Evolutionary conservation across 1,139 yeast species (phyloP).

Genomic region (Saccharomycopsis phalli): DNA sequence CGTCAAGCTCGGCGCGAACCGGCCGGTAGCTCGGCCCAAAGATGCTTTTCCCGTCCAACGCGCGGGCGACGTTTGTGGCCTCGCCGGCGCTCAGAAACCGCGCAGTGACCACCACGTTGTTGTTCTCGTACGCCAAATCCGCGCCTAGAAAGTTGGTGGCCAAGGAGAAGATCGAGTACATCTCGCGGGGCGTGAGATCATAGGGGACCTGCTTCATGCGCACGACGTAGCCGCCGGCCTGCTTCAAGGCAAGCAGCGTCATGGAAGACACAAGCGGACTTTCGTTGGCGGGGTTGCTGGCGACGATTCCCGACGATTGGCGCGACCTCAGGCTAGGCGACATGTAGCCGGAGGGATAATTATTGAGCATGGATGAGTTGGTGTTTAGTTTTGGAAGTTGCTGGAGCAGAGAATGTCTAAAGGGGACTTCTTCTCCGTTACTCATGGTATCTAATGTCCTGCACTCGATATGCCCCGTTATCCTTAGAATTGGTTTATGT

Average conservation of each 20-base stretch:
- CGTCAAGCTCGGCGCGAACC: slow-evolving; percentile 40
- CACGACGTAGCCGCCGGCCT: slow-evolving; percentile 25
- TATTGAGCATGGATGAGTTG: slow-evolving; percentile 1
- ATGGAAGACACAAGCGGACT: slow-evolving; percentile 7
- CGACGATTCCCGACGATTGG: slow-evolving; percentile 13
- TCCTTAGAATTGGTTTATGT: slow-evolving; percentile 1
- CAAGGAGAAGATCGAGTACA: slow-evolving; percentile 66
- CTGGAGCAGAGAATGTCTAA: slow-evolving; percentile 12
- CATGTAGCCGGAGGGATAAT: slow-evolving; percentile 1
- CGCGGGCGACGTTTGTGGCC: slow-evolving; percentile 26
- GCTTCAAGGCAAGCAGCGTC: slow-evolving; percentile 18
- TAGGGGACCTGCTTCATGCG: slow-evolving; percentile 56
- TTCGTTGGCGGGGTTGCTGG: slow-evolving; percentile 7
- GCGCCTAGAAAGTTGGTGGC: slow-evolving; percentile 64
- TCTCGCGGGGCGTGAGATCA: slow-evolving; percentile 70
- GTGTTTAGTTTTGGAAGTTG: slow-evolving; percentile 19
- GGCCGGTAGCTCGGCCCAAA: slow-evolving; percentile 53
- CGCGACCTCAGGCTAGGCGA: slow-evolving; percentile 14
- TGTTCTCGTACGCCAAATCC: slow-evolving; percentile 42
- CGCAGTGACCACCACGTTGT: slow-evolving; percentile 20
- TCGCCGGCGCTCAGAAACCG: slow-evolving; percentile 22
- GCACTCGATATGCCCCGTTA: too few relatives aligned
- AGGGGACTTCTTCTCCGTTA: too few relatives aligned
- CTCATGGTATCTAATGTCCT: too few relatives aligned
- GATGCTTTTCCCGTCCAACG: slow-evolving; percentile 36